Evolutionary conservation across 805 yeast species (phyloP), one percentile per base, ranked within the genome.

Genomic region (Candida saitoana): DNA sequence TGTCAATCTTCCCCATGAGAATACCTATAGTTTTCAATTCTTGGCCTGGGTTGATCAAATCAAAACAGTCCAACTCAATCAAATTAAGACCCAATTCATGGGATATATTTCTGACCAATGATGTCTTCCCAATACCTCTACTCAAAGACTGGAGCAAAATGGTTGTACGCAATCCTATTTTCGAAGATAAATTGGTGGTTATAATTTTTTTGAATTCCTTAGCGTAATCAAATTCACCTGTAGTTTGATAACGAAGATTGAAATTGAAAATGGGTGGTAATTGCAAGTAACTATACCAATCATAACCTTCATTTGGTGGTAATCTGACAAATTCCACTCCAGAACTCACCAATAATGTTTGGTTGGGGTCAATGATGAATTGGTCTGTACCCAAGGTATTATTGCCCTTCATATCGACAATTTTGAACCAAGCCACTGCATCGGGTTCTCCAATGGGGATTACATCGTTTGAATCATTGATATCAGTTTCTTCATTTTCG

Each of bases 361-460:
- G 75, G 0, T 69, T 47, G 0, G 95, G 81, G 57, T 85, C 89
- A 27, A 90, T 74, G 0, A 80, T 56, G 50, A 64, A 84, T 51
- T 79, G 83, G 2, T 52, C 51, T 1, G 59, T 45, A 0, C 34
- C 48, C 7, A 40, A 29, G 3, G 34, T 44, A 3, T 53, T 60
- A 2, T 62, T 55, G 3, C 73, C 73, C 4, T 65, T 54, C 3
- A 81, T 65, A 5, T 76, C 82, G 2, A 77, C 69, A 2, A 91
- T 76, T 49, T 77, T 77, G 61, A 89, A 91, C 96, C 96, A 91
- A 0, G 89, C 95, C 15, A 90, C 74, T 0, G 78, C 68, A 56
- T 89, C 87, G 1, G 86, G 80, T 17, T 70, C 71, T 0, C 87
- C 87, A 2, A 66, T 60, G 0, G 89, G 88, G 2, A 77, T 62